Base-by-base conservation (phyloP, 345 rosid genomes). In the Microcos paniculata region DNA sequence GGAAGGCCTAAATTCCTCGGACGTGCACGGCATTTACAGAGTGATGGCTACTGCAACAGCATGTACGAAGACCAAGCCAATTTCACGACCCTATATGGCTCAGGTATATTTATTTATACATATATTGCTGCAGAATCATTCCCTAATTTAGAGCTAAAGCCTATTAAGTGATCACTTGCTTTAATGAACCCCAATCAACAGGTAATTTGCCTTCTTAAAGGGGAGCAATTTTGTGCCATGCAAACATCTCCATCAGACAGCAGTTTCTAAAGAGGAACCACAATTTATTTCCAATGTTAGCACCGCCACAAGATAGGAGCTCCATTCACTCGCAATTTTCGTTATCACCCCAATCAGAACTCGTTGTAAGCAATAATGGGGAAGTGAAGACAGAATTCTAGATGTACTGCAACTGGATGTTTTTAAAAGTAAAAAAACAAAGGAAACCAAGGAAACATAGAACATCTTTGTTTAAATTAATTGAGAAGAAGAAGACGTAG, bases 131-230 rank as follows among this genome's bases (percentile, higher is more conserved):
- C 30, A 64, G 30, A 64, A 62, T 11, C 49, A 4, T 40, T 35
- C 30, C 52, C 6, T 42, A 51, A 24, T 26, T 43, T 14, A 45
- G 13, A 66, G 12, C 31, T 31, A 28, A 23, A 30, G 33, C 30
- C 21, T 12, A 42, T 3, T 3, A 14, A 55, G 16, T 52, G 4
- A 45, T n/a, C 59, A 10, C 40, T 67, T 59, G 31, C 35, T 72
- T 48, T 57, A 12, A 52, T 52, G 35, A 19, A 53, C 55, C 30
- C 16, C 12, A 42, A 11, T 76, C 6, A 48, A 48, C 80, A 83
- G 86, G 85, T 86, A 62, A 78, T 86, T 30, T 65, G 82, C 70
- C 74, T 81, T 64, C 88, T 86, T 26, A 80, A 75, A 81, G 88
- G 86, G 31, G 79, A 85, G 63, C 57, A 42, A 8, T 79, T 77